These are phyloP conservation scores for Sporodiniella umbellata DNA, from an alignment of 371 early-diverging fungal species.

Conservation along the genomic window DNA sequence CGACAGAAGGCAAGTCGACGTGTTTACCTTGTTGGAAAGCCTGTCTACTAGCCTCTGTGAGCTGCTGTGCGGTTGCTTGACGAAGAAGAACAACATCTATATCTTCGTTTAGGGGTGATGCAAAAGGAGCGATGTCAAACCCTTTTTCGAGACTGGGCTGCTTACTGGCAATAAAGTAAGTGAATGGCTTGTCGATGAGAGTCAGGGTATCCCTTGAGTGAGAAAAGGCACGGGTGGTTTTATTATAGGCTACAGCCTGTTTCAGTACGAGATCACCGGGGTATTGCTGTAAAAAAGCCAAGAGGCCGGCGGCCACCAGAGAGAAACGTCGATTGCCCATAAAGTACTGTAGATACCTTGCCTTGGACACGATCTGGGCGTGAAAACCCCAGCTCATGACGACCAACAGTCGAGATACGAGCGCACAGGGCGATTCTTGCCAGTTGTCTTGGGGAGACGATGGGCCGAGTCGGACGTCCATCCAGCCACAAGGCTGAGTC, in stretches of 20 bases:
- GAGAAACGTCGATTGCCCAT: slow-evolving; percentile 46
- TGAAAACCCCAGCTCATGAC: slow-evolving; percentile 54
- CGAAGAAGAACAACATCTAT: slow-evolving; percentile 38
- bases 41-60: slow-evolving; percentile 25
- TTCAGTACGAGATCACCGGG: slow-evolving; percentile 28
- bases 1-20: slow-evolving; percentile 21
- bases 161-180: slow-evolving; percentile 42
- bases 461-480: slow-evolving; percentile 32
- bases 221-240: neutral
- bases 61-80: slow-evolving; percentile 18
- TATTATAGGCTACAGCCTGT: slow-evolving; percentile 13
- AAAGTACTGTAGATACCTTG: slow-evolving; percentile 30
- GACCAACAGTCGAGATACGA: slow-evolving; percentile 24
- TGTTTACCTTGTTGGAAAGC: slow-evolving; percentile 40
- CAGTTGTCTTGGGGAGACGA: slow-evolving; percentile 4
- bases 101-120: slow-evolving; percentile 24
- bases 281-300: slow-evolving; percentile 33
- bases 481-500: slow-evolving; percentile 26
- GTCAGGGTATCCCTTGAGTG: neutral
- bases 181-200: slow-evolving; percentile 16
- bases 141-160: slow-evolving; percentile 43
- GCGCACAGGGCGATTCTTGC: slow-evolving; percentile 5
- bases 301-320: slow-evolving; percentile 30
- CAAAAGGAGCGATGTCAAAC: slow-evolving; percentile 41
- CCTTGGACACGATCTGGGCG: slow-evolving; percentile 45